Conservation (phyloP, 2,329 filamentous ascomycete species). For the Dactylellina haptotyla region DNA sequence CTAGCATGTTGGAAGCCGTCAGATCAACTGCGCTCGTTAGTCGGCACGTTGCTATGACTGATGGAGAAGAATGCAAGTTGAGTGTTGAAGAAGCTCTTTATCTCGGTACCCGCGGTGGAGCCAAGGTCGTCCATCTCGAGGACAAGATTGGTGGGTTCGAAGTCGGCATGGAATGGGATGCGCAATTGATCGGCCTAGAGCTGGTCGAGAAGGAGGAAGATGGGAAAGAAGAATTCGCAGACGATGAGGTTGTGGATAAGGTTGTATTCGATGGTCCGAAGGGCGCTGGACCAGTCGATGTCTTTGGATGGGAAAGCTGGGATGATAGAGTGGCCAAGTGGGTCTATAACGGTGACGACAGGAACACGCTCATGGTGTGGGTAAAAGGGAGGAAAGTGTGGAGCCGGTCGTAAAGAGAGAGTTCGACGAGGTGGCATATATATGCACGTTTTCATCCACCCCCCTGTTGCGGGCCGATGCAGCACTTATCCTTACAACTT, state of each 20-base stretch:
- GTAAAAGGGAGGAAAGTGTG: constrained; percentile 80
- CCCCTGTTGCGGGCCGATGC: neutral
- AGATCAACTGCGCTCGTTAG: constrained; percentile 82
- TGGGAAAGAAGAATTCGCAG: constrained; percentile 55
- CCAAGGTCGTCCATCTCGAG: constrained; percentile 78
- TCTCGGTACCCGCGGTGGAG: constrained; percentile 87
- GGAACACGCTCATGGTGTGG: constrained; percentile 90
- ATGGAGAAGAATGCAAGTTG: constrained; percentile 70
- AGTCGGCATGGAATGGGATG: constrained; percentile 89
- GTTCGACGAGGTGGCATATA: neutral
- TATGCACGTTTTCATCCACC: neutral
- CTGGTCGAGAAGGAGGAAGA: constrained; percentile 60
- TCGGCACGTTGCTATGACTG: constrained; percentile 73
- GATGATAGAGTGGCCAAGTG: constrained; percentile 89
- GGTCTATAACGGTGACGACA: constrained; percentile 91
- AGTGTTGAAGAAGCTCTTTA: constrained; percentile 87
- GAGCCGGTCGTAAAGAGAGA: constrained; percentile 19
- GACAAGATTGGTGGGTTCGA: constrained; percentile 81
- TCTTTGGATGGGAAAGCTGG: constrained; percentile 94
- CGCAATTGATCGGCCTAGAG: constrained; percentile 78
- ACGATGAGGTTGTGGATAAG: constrained; percentile 62
- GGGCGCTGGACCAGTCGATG: constrained; percentile 75
- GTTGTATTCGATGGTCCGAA: constrained; percentile 56
- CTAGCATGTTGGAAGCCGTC: constrained; percentile 83
- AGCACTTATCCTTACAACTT: neutral